A percentile compares a stretch with the other conserved stretches of the same genome.
Conservation (phyloP, 345 rosid species). For the Lepidium sativum region DNA sequence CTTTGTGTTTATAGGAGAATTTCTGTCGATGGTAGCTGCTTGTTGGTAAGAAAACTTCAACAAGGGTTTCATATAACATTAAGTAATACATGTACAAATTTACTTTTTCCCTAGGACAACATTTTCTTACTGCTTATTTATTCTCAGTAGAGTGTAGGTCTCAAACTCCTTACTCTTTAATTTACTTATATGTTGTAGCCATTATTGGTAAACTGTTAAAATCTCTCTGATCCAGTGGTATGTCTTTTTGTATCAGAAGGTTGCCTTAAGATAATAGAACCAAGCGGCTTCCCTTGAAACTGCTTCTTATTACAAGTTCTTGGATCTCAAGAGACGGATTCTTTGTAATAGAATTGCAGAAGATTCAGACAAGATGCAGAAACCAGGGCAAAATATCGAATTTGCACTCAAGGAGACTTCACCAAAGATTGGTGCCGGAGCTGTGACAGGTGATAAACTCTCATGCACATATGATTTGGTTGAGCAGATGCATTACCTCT, state of each 20-base stretch:
- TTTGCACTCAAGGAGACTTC: slow-evolving; percentile 84
- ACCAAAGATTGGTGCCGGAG: slow-evolving; percentile 90
- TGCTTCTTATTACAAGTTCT: slow-evolving; percentile 3
- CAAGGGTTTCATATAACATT: slow-evolving; percentile 4
- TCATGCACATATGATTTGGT: slow-evolving; percentile 91
- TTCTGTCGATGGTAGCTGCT: slow-evolving; percentile 21
- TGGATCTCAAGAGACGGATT: slow-evolving; percentile 5
- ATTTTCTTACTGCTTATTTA: background rate
- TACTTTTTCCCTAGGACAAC: background rate
- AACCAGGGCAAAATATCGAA: slow-evolving; percentile 60
- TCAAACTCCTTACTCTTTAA: background rate
- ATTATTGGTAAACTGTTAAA: slow-evolving; percentile 7
- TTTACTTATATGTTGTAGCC: background rate
- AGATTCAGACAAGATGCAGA: slow-evolving; percentile 53
- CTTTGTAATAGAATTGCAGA: background rate
- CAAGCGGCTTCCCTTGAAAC: slow-evolving; percentile 1
- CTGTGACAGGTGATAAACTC: slow-evolving; percentile 59
- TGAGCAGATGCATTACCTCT: slow-evolving; percentile 97
- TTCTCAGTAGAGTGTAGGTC: slow-evolving; percentile 18
- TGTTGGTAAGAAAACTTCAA: slow-evolving; percentile 28
- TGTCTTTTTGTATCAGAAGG: background rate
- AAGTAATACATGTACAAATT: background rate
- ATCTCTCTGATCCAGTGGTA: slow-evolving; percentile 5
- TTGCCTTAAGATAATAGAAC: background rate
- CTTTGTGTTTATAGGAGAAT: slow-evolving; percentile 4